phyloP scores from a whole-genome alignment of 495 filamentous ascomycete species.

The Zalerion maritima region DNA sequence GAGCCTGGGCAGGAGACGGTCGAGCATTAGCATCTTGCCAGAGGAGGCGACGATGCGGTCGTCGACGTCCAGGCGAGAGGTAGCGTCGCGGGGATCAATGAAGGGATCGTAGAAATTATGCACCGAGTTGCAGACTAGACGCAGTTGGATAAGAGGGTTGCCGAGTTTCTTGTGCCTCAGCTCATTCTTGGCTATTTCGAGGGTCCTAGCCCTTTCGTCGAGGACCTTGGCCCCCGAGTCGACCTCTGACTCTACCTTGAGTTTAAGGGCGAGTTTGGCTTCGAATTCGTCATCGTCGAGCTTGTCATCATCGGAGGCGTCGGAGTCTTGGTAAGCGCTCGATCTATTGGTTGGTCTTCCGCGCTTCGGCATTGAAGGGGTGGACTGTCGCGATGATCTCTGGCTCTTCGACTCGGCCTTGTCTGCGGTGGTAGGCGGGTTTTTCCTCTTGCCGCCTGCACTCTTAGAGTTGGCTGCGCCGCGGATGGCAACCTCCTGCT shows the following conservation, averaged over 20 bases:
- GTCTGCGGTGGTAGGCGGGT: constrained; percentile 14
- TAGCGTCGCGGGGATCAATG: constrained; percentile 31
- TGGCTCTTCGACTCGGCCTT: constrained; percentile 43
- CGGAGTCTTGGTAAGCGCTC: constrained; percentile 33
- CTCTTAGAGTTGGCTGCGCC: constrained; percentile 12
- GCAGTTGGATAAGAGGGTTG: constrained; percentile 86
- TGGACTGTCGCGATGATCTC: constrained; percentile 57
- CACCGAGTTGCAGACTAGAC: constrained; percentile 80
- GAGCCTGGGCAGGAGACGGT: constrained; percentile 65
- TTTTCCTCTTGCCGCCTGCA: constrained; percentile 29
- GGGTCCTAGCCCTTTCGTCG: constrained; percentile 47
- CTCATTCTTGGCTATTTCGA: constrained; percentile 73
- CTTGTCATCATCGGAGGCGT: constrained; percentile 51
- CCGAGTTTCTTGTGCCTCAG: constrained; percentile 86
- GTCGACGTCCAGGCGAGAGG: constrained; percentile 40
- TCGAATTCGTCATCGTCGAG: constrained; percentile 65
- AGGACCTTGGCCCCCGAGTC: constrained; percentile 27
- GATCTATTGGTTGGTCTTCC: constrained; percentile 22
- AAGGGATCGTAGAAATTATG: constrained; percentile 97
- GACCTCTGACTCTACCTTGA: constrained; percentile 37
- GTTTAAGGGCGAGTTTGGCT: constrained; percentile 46
- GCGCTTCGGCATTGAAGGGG: constrained; percentile 41
- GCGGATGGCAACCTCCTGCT: constrained; percentile 9
- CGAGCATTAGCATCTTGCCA: constrained; percentile 90
- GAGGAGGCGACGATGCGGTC: constrained; percentile 70